A percentile compares a stretch with the other conserved stretches of the same genome.
phyloP scores from a whole-genome alignment of 179 eudicot genomes.

The Sideroxylon spinosum region DNA sequence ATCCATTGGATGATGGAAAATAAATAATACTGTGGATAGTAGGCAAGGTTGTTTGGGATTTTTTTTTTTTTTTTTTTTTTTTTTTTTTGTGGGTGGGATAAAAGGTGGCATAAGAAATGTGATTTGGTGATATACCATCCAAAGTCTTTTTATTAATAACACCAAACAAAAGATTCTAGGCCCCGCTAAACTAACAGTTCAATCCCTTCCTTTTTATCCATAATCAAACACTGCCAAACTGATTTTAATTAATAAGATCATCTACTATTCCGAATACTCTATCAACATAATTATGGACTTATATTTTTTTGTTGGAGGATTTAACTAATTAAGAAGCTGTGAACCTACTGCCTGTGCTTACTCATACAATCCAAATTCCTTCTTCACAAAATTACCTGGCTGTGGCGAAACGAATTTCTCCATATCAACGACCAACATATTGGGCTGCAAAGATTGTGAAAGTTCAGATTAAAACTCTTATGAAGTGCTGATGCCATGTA shows the following conservation, averaged over 20 bases:
- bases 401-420: slow-evolving; percentile 83
- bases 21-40: too few species aligned
- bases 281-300: not conserved
- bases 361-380: not conserved
- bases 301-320: not conserved
- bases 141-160: too few species aligned
- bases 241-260: not conserved
- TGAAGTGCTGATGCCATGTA: not conserved
- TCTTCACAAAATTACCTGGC: slow-evolving; percentile 44
- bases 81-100: too few species aligned
- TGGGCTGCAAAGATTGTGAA: slow-evolving; percentile 62
- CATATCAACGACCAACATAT: slow-evolving; percentile 91
- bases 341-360: not conserved
- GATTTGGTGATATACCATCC: too few species aligned
- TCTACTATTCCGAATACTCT: not conserved
- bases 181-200: too few species aligned
- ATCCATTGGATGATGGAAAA: not conserved
- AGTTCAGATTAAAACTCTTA: not conserved
- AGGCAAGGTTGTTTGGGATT: too few species aligned
- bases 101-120: too few species aligned
- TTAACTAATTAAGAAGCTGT: not conserved
- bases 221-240: too few species aligned
- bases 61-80: too few species aligned
- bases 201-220: too few species aligned
- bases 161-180: too few species aligned